Conservation (phyloP, 208 protist species). For the Leishmania mexicana region DNA sequence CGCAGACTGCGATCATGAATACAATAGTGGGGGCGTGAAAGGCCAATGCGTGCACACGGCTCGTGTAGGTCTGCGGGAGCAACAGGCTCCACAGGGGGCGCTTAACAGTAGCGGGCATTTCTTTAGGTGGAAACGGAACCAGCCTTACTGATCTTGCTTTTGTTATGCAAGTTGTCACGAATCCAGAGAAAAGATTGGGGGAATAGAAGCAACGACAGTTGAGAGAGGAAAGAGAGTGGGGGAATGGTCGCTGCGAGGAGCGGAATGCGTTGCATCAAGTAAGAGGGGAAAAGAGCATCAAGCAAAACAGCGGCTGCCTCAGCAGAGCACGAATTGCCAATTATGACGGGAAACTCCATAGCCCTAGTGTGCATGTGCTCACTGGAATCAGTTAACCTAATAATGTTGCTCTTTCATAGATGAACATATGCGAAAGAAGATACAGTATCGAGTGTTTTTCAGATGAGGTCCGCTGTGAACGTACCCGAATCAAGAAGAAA, state of each 20-base stretch:
- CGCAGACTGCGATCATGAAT: conserved; percentile 67
- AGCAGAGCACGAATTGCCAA: neutral
- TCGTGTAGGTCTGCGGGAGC: conserved; percentile 74
- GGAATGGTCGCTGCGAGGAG: neutral
- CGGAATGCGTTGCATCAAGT: no score
- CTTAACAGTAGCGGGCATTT: conserved; percentile 59
- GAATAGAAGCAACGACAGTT: conserved; percentile 1
- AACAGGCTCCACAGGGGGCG: conserved; percentile 81
- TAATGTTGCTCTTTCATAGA: neutral
- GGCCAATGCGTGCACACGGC: conserved; percentile 63
- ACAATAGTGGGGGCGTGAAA: conserved; percentile 75
- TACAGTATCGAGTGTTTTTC: neutral
- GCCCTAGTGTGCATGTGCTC: neutral
- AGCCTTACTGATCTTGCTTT: neutral
- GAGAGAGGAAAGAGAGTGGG: neutral
- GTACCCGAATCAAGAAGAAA: neutral
- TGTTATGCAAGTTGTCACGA: neutral
- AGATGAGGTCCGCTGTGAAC: neutral
- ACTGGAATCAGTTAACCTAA: neutral
- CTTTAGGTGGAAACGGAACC: neutral
- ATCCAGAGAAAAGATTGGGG: conserved; percentile 14
- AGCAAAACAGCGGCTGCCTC: neutral
- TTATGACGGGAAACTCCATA: neutral
- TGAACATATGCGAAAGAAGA: neutral
- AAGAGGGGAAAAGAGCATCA: neutral